Base-by-base conservation (phyloP, 495 filamentous ascomycete genomes). In the Neurospora sp. region DNA sequence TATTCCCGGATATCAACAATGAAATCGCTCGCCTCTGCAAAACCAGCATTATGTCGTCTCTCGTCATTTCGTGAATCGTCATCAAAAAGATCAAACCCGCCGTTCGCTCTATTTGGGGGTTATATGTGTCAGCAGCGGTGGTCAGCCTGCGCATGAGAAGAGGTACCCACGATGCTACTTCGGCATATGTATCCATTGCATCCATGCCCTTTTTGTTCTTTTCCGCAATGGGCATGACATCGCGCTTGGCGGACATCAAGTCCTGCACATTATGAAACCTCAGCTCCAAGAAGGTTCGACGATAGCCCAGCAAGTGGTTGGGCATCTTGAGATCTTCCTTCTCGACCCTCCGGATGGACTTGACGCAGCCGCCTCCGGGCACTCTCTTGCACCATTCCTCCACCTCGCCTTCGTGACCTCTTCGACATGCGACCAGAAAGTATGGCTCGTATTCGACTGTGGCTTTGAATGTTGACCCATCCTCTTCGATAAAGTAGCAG, bases 1-100 rank as follows among this genome's bases (percentile, higher is more conserved):
- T 94, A 99, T 85, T 99, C 96, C 85, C 96, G 90, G 81, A 98
- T 97, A 89, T 99, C 96, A 85, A 97, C 88, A 86, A 99, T 93
- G 82, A 91, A 96, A 88, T 99, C 96, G 87, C 94, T 97, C 70
- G 94, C 94, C 84, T 97, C 93, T 78, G 88, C 86, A 85, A 91
- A 89, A 78, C 87, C 88, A 76, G 85, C 82, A 87, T 91, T 93
- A 87, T 86, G 83, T 90, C 92, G 92, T 92, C 85, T 87, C 82
- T 97, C 93, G 82, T 94, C 88, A 85, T 89, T 88, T 88, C 90
- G 85, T 88, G 90, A 90, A 80, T 98, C 83, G 83, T 97, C 94
- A 89, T 98, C 96, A 91, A 97, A 97, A 77, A 97, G 90, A 85
- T 98, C 95, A 79, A 97, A 96, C 59, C 93, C 93, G 78, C 92